Evolutionary conservation across 2,329 filamentous ascomycete genomes (phyloP).

Genomic region (Clonostachys byssicola): DNA sequence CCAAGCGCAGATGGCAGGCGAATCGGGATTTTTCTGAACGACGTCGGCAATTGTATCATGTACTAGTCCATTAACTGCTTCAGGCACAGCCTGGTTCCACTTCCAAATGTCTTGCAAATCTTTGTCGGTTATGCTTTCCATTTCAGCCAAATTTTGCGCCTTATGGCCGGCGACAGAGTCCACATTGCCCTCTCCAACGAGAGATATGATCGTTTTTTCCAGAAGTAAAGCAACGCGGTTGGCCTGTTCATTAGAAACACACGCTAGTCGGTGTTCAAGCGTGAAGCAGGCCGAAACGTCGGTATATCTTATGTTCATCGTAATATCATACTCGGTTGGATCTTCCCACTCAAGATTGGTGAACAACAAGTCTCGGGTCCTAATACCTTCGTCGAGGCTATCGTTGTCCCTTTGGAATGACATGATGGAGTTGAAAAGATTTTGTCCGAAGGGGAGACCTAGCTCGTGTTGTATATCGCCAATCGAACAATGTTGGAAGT

Average conservation of each 20-base stretch:
- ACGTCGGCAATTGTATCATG: background rate
- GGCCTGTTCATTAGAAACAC: too few relatives aligned
- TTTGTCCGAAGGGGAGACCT: conserved; percentile 2
- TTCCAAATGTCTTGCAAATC: background rate
- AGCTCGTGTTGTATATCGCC: conserved; percentile 4
- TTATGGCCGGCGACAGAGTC: too few relatives aligned
- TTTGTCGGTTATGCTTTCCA: background rate
- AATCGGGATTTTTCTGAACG: conserved; percentile 11
- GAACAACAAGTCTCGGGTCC: too few relatives aligned
- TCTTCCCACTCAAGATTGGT: conserved; percentile 1
- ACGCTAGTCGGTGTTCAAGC: too few relatives aligned
- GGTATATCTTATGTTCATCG: conserved; percentile 4
- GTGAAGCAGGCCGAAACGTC: too few relatives aligned
- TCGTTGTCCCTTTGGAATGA: background rate
- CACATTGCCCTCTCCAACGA: too few relatives aligned
- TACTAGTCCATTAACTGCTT: background rate
- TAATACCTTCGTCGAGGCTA: too few relatives aligned
- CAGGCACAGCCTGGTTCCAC: background rate
- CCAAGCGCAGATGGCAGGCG: conserved; percentile 15
- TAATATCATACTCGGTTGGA: conserved; percentile 11
- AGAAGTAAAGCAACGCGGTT: too few relatives aligned
- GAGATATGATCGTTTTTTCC: too few relatives aligned
- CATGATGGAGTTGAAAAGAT: conserved; percentile 8
- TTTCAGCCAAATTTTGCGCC: background rate
- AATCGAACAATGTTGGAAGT: conserved; percentile 2